Conservation (phyloP, 1,284 basidiomycete species). For the Puccinia novopanici region DNA sequence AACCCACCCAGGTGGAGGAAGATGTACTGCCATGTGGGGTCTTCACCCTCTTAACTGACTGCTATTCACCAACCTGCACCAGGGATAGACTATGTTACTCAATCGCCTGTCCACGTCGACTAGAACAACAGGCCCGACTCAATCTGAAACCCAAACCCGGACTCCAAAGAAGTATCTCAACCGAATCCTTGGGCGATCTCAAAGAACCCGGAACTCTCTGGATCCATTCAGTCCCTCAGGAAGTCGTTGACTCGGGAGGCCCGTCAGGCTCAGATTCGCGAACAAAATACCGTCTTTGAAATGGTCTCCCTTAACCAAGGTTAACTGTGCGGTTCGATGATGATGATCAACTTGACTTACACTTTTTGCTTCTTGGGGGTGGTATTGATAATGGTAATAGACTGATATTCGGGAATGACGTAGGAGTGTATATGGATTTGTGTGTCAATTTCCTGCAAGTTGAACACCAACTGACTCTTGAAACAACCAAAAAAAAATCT, state of each 20-base stretch:
- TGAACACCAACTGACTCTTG: no score
- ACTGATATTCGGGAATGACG: slow-evolving; percentile 93
- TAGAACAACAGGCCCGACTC: slow-evolving; percentile 89
- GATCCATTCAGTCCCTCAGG: slow-evolving; percentile 93
- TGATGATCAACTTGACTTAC: no score
- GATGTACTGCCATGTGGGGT: slow-evolving; percentile 83
- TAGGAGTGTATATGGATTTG: slow-evolving; percentile 95
- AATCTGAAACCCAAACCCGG: slow-evolving; percentile 70
- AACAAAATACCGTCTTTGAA: slow-evolving; percentile 84
- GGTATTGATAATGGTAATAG: slow-evolving; percentile 66
- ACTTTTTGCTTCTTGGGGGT: background rate
- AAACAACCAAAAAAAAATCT: no score
- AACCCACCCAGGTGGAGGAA: slow-evolving; percentile 63
- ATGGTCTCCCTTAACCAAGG: slow-evolving; percentile 76
- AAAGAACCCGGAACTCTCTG: slow-evolving; percentile 92
- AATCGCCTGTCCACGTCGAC: slow-evolving; percentile 87
- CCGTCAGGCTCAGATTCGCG: slow-evolving; percentile 81
- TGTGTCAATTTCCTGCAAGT: no score
- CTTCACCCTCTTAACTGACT: slow-evolving; percentile 93
- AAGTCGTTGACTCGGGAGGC: slow-evolving; percentile 89
- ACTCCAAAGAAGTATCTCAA: slow-evolving; percentile 71
- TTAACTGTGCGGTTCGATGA: slow-evolving; percentile 59
- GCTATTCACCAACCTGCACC: slow-evolving; percentile 96
- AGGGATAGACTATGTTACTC: slow-evolving; percentile 90
- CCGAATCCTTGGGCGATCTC: slow-evolving; percentile 78